Evolutionary conservation across 345 rosid species (phyloP).

Genomic region (Populus ilicifolia): DNA sequence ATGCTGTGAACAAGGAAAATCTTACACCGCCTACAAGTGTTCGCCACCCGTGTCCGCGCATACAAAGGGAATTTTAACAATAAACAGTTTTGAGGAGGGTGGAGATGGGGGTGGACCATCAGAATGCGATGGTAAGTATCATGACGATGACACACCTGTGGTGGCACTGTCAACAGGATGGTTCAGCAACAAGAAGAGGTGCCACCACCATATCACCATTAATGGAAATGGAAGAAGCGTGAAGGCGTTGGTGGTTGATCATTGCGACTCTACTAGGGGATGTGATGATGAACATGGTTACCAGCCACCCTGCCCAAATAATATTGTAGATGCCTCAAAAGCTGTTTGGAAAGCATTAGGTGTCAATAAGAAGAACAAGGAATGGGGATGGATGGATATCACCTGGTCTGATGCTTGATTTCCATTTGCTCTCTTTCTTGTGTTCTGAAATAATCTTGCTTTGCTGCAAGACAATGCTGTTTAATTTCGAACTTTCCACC

Average conservation of each 20-base stretch:
- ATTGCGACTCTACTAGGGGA: conserved; percentile 15
- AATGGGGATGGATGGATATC: conserved; percentile 7
- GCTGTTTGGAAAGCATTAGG: conserved; percentile 20
- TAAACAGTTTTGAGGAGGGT: conserved; percentile 8
- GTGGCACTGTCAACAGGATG: conserved; percentile 20
- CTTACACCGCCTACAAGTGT: conserved; percentile 2
- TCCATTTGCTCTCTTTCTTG: not conserved
- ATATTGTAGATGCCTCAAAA: conserved; percentile 13
- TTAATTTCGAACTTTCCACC: not conserved
- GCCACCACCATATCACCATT: not conserved
- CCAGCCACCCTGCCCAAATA: conserved; percentile 15
- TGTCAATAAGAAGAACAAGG: not conserved
- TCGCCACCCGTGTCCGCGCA: conserved; percentile 8
- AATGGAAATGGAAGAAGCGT: conserved; percentile 12
- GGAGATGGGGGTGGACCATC: conserved; percentile 9
- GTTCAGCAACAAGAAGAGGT: conserved; percentile 15
- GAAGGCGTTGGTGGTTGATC: conserved; percentile 13
- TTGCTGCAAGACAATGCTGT: not conserved
- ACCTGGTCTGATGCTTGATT: conserved; percentile 17
- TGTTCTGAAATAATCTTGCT: not conserved
- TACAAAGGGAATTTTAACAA: conserved; percentile 12
- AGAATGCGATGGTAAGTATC: conserved; percentile 9
- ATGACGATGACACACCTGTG: conserved; percentile 3
- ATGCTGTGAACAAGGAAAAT: conserved; percentile 13
- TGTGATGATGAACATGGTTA: conserved; percentile 8